Evolutionary conservation across 169 alveolate species (phyloP).

Genomic region (Plasmodium malariae): DNA sequence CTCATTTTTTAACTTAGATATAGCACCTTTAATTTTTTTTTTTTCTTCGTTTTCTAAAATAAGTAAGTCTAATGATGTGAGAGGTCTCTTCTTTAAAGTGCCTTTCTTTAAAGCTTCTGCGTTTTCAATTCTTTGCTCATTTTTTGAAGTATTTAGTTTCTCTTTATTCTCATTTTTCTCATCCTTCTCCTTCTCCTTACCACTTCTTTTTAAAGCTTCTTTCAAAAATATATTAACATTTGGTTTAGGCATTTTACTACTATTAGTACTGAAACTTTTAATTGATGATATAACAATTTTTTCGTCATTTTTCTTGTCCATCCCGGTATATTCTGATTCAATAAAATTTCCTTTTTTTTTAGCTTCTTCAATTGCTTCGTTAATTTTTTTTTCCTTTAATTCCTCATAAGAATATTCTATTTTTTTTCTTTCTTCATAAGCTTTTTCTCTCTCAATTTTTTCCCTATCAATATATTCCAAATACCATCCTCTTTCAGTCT

Average conservation of each 20-base stretch:
- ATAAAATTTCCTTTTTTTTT: constrained; percentile 64
- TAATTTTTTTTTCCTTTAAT: constrained; percentile 67
- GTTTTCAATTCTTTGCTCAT: neutral
- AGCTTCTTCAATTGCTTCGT: constrained; percentile 71
- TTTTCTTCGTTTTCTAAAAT: constrained; percentile 70
- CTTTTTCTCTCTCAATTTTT: constrained; percentile 81
- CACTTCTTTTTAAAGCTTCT: constrained; percentile 1
- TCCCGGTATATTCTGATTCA: constrained; percentile 64
- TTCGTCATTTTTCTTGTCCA: constrained; percentile 42
- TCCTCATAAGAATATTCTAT: constrained; percentile 71
- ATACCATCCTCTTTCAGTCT: constrained; percentile 94
- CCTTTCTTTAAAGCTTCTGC: neutral
- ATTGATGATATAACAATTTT: constrained; percentile 63
- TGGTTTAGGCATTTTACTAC: constrained; percentile 10
- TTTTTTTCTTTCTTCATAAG: constrained; percentile 62
- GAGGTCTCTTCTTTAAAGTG: constrained; percentile 37
- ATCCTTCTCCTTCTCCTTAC: neutral
- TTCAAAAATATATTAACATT: constrained; percentile 13
- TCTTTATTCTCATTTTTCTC: neutral
- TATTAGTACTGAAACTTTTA: neutral
- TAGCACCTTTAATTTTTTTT: constrained; percentile 18
- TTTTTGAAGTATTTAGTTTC: neutral
- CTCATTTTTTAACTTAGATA: neutral
- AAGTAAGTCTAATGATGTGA: constrained; percentile 48
- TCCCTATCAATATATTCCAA: constrained; percentile 93